Percentiles rank a stretch among this genome's conserved stretches.
Evolutionary conservation across 176 grass and related monocot genomes (phyloP).

Genomic region (barley (Hordeum vulgare)): DNA sequence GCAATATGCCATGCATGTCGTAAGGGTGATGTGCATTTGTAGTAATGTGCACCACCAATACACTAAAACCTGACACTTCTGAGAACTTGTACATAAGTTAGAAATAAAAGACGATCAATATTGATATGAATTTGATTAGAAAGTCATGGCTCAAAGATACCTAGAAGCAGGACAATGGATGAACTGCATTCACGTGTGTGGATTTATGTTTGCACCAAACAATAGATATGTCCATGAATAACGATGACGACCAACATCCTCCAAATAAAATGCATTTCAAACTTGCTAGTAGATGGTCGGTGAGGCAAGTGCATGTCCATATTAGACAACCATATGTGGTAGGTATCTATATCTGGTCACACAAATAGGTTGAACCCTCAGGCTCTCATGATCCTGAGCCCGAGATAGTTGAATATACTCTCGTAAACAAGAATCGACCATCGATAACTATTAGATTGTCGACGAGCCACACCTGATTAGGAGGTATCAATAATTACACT

Average conservation of each 20-base stretch:
- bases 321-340: not conserved
- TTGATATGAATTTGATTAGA: not conserved
- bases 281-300: not conserved
- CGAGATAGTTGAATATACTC: too few species aligned
- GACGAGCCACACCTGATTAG: not conserved
- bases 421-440: too few species aligned
- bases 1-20: not conserved
- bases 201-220: not conserved
- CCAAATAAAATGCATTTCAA: not conserved
- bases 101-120: not conserved
- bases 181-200: not conserved
- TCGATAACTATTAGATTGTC: too few species aligned
- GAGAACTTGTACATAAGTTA: not conserved
- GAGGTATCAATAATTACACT: not conserved
- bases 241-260: not conserved
- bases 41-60: not conserved
- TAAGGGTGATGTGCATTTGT: not conserved
- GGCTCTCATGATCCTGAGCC: too few species aligned
- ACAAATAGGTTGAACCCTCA: too few species aligned
- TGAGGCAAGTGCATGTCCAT: not conserved
- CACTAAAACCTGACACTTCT: not conserved
- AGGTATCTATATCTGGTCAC: not conserved
- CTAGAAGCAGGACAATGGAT: not conserved
- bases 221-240: not conserved
- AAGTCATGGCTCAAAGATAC: not conserved